phyloP scores from a whole-genome alignment of 2,329 filamentous ascomycete genomes.

The Diplocarpon mali region DNA sequence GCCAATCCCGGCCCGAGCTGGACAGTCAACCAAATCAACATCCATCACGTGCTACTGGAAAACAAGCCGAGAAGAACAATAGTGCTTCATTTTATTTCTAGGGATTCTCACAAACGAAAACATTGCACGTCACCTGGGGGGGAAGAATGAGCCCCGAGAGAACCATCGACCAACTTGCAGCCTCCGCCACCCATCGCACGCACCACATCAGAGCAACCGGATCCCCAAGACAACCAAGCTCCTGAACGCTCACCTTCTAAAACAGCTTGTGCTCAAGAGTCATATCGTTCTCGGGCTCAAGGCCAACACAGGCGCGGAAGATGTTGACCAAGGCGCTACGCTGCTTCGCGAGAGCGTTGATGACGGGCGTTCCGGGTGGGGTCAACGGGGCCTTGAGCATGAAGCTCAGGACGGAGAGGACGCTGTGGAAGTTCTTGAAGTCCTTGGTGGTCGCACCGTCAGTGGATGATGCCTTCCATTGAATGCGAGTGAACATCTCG shows the following conservation, averaged over 20 bases:
- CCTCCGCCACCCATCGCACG: not conserved
- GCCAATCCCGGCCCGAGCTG: not conserved
- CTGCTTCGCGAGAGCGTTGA: constrained; percentile 95
- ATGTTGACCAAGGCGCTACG: constrained; percentile 92
- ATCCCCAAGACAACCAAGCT: not conserved
- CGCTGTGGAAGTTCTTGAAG: constrained; percentile 92
- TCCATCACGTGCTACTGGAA: not conserved
- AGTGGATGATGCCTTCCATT: constrained; percentile 61
- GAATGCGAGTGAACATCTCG: constrained; percentile 97
- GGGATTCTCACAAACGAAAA: constrained; percentile 25
- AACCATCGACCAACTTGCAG: not conserved
- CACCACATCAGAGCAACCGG: not conserved
- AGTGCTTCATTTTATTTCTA: constrained; percentile 10
- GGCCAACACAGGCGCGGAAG: constrained; percentile 92
- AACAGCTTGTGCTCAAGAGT: constrained; percentile 98
- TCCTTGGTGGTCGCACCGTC: constrained; percentile 46
- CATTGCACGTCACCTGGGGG: constrained; percentile 23
- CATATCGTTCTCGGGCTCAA: constrained; percentile 98
- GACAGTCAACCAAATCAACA: not conserved
- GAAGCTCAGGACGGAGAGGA: constrained; percentile 94
- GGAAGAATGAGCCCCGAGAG: constrained; percentile 14
- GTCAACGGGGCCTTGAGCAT: constrained; percentile 97
- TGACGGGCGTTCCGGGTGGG: constrained; percentile 84
- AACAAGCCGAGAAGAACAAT: constrained; percentile 12
- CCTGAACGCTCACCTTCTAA: constrained; percentile 31